A percentile compares a stretch with the other conserved stretches of the same genome.
phyloP scores from a whole-genome alignment of 352 stramenopile genomes.

The Phytophthora pinifolia region DNA sequence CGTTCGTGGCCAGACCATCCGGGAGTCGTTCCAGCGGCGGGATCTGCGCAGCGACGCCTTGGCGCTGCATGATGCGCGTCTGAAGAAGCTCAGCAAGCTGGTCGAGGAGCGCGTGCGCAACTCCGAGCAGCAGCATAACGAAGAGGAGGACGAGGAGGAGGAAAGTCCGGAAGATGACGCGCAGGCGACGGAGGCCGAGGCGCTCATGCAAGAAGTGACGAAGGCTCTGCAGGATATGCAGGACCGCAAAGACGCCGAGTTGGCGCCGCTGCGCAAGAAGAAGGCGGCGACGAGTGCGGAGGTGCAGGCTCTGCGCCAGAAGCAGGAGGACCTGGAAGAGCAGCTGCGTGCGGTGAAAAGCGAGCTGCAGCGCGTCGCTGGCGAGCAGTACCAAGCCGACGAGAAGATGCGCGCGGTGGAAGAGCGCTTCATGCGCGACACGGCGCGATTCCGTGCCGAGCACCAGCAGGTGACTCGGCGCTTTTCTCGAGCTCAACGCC shows the following conservation, averaged over 20 bases:
- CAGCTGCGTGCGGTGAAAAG: slow-evolving; percentile 51
- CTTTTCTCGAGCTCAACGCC: slow-evolving; percentile 38
- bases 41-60: slow-evolving; percentile 77
- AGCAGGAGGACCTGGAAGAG: slow-evolving; percentile 54
- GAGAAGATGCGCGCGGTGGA: slow-evolving; percentile 50
- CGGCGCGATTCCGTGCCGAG: slow-evolving; percentile 42
- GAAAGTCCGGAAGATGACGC: slow-evolving; percentile 17
- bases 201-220: slow-evolving; percentile 39
- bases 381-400: slow-evolving; percentile 42
- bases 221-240: slow-evolving; percentile 39
- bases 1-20: slow-evolving; percentile 70
- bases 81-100: slow-evolving; percentile 42
- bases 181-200: slow-evolving; percentile 28
- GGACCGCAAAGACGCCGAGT: slow-evolving; percentile 36
- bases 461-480: slow-evolving; percentile 47
- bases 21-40: slow-evolving; percentile 73
- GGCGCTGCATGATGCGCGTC: slow-evolving; percentile 43
- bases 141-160: slow-evolving; percentile 21
- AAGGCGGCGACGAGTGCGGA: slow-evolving; percentile 16
- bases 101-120: slow-evolving; percentile 40
- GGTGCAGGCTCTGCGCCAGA: slow-evolving; percentile 34
- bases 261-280: slow-evolving; percentile 38
- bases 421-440: slow-evolving; percentile 48
- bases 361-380: slow-evolving; percentile 45
- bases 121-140: slow-evolving; percentile 36